phyloP scores from a whole-genome alignment of 495 filamentous ascomycete species.

The Paragyromitra xinjiangensis region DNA sequence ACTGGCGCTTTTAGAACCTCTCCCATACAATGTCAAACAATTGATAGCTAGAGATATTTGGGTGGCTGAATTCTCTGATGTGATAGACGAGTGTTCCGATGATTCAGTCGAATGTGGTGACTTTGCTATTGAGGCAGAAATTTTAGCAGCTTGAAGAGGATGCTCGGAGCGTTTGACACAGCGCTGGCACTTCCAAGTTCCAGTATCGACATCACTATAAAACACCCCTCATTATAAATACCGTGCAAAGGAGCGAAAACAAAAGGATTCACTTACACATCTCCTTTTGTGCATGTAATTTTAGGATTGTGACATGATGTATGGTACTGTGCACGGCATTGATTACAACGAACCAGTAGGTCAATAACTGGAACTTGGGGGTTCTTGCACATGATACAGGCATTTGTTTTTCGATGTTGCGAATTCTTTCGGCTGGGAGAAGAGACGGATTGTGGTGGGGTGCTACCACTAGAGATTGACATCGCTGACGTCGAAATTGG shows the following conservation, averaged over 20 bases:
- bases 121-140: constrained; percentile 21
- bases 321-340: constrained; percentile 44
- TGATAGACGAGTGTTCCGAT: constrained; percentile 30
- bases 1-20: constrained; percentile 12
- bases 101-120: constrained; percentile 26
- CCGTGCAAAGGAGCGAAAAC: background rate
- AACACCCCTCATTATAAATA: constrained; percentile 24
- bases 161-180: constrained; percentile 25
- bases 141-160: constrained; percentile 21
- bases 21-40: constrained; percentile 16
- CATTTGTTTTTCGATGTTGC: background rate
- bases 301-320: constrained; percentile 49
- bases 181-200: constrained; percentile 44
- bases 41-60: constrained; percentile 33
- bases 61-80: constrained; percentile 32
- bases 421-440: constrained; percentile 21
- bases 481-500: constrained; percentile 45
- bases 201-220: constrained; percentile 38
- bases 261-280: constrained; percentile 33
- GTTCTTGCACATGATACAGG: constrained; percentile 43
- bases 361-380: constrained; percentile 28
- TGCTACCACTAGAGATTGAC: constrained; percentile 49
- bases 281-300: constrained; percentile 29
- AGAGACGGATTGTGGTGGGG: constrained; percentile 26
- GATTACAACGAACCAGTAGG: constrained; percentile 37